Percentiles rank a stretch among this genome's conserved stretches.
Evolutionary conservation across 2,329 filamentous ascomycete genomes (phyloP).

Genomic region (Seiridium cupressi): DNA sequence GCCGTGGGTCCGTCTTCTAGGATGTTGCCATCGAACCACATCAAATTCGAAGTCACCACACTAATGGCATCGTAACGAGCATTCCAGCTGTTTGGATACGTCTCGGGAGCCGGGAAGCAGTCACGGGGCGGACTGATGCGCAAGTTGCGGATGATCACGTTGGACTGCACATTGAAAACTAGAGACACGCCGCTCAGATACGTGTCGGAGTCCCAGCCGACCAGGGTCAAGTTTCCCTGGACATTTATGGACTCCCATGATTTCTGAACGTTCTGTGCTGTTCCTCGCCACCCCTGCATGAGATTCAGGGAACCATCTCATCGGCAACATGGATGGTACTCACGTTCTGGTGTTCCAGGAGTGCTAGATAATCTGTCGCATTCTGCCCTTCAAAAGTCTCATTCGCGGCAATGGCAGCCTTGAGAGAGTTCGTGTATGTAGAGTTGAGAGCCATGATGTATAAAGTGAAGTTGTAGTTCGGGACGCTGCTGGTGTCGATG

Average conservation of each 20-base stretch:
- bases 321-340: neutral
- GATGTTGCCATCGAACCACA: slow-evolving; percentile 18
- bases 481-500: slow-evolving; percentile 14
- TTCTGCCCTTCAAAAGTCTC: slow-evolving; percentile 16
- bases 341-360: slow-evolving; percentile 18
- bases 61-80: slow-evolving; percentile 18
- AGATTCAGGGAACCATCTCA: too few species aligned
- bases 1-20: slow-evolving; percentile 10
- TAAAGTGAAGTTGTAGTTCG: slow-evolving; percentile 15
- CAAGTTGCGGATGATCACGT: slow-evolving; percentile 18
- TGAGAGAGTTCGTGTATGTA: slow-evolving; percentile 16
- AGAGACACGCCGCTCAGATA: slow-evolving; percentile 16
- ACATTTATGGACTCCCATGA: slow-evolving; percentile 16
- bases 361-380: slow-evolving; percentile 16
- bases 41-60: slow-evolving; percentile 14
- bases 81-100: slow-evolving; percentile 16
- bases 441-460: slow-evolving; percentile 17
- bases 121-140: slow-evolving; percentile 14
- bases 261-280: slow-evolving; percentile 18
- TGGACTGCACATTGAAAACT: slow-evolving; percentile 15
- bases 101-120: slow-evolving; percentile 18
- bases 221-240: slow-evolving; percentile 16
- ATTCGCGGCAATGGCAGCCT: slow-evolving; percentile 9
- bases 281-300: slow-evolving; percentile 16
- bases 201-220: slow-evolving; percentile 14